Percentiles rank a stretch among this genome's conserved stretches.
These are phyloP conservation scores for Pichia sp. DNA, from an alignment of 1,139 yeast genomes.

Conservation along the genomic window DNA sequence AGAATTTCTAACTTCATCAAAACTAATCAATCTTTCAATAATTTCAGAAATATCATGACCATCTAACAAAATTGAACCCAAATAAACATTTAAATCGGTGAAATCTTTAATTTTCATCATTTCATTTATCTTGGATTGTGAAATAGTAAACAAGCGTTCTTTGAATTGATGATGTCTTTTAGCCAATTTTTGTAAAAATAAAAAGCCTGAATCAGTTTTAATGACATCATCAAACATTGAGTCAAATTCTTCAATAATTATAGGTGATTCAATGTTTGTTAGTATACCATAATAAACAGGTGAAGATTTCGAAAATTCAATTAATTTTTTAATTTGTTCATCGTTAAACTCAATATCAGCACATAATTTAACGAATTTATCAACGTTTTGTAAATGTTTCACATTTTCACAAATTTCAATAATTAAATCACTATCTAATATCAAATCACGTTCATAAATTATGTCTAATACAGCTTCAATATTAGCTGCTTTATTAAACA, in stretches of 20 bases:
- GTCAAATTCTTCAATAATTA: background rate
- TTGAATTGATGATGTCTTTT: background rate
- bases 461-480: constrained; percentile 4
- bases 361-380: constrained; percentile 3
- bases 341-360: background rate
- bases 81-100: constrained; percentile 8
- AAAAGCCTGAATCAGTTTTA: constrained; percentile 11
- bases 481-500: constrained; percentile 14
- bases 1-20: constrained; percentile 20
- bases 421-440: constrained; percentile 1
- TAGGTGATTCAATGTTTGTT: background rate
- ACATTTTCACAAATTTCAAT: background rate
- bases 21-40: constrained; percentile 2
- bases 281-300: constrained; percentile 1
- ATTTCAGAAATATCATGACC: background rate
- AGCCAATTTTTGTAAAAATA: constrained; percentile 14
- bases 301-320: background rate
- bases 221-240: background rate
- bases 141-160: constrained; percentile 4
- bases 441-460: constrained; percentile 2
- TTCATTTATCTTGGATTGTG: constrained; percentile 6
- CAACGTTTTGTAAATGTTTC: background rate
- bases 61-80: constrained; percentile 4
- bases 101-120: constrained; percentile 2
- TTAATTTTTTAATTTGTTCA: constrained; percentile 1